phyloP scores from a whole-genome alignment of 1,284 basidiomycete genomes.

The Tilletia caries region DNA sequence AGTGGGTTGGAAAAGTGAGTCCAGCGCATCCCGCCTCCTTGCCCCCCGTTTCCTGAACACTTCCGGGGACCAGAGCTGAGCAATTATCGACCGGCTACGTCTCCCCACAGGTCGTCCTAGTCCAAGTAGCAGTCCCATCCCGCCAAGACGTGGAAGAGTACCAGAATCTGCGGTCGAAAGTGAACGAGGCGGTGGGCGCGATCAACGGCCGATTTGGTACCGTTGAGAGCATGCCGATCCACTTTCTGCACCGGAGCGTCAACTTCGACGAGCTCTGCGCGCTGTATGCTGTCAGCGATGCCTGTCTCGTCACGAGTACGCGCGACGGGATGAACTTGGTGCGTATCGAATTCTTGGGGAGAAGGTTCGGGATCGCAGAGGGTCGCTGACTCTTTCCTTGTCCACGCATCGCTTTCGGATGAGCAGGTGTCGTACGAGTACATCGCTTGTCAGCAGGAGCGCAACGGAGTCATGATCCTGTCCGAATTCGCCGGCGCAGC shows the following conservation, averaged over 20 bases:
- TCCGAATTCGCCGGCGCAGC: slow-evolving; percentile 98
- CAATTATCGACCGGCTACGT: too few relatives aligned
- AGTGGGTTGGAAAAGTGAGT: slow-evolving; percentile 92
- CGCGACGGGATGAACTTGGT: slow-evolving; percentile 97
- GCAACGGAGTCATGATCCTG: slow-evolving; percentile 92
- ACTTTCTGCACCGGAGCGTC: slow-evolving; percentile 83
- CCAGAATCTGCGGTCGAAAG: slow-evolving; percentile 89
- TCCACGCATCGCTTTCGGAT: too few relatives aligned
- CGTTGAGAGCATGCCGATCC: slow-evolving; percentile 98
- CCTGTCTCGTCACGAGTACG: slow-evolving; percentile 90
- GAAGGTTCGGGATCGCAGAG: slow-evolving; percentile 36
- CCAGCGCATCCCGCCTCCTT: neutral
- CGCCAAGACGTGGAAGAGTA: slow-evolving; percentile 98
- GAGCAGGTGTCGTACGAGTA: slow-evolving; percentile 89
- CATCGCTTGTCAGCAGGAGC: slow-evolving; percentile 86
- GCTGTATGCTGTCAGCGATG: slow-evolving; percentile 91
- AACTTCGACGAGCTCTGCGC: slow-evolving; percentile 93
- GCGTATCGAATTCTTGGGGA: slow-evolving; percentile 49
- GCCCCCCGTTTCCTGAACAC: neutral
- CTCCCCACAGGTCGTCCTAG: slow-evolving; percentile 74
- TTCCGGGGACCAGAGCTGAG: neutral
- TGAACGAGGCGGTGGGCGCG: slow-evolving; percentile 94
- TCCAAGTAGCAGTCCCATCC: slow-evolving; percentile 94
- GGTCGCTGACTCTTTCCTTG: neutral
- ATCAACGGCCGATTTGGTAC: slow-evolving; percentile 98